Conservation (phyloP, 2,329 filamentous ascomycete species). For the Pseudogymnoascus sp. region DNA sequence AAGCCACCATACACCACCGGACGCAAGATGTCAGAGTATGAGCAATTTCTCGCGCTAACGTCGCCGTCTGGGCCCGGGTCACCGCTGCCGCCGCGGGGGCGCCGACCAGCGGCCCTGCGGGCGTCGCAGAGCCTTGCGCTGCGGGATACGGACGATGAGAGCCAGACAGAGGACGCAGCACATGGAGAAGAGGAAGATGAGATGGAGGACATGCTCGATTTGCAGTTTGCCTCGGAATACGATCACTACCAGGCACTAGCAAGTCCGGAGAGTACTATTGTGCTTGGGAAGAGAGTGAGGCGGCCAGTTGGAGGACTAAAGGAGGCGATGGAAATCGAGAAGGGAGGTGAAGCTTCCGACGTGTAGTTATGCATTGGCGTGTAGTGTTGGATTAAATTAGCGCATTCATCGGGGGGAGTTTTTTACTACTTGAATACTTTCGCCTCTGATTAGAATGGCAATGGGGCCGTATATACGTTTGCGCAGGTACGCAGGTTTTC, state of each 20-base stretch:
- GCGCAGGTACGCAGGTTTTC: too few species aligned
- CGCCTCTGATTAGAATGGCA: not conserved
- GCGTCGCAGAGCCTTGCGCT: slow-evolving; percentile 6
- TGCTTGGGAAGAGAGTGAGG: slow-evolving; percentile 23
- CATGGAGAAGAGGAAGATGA: slow-evolving; percentile 17
- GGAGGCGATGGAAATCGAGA: slow-evolving; percentile 11
- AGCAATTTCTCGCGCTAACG: slow-evolving; percentile 8
- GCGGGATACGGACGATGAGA: slow-evolving; percentile 13
- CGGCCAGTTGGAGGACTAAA: slow-evolving; percentile 13
- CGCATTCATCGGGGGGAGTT: not conserved
- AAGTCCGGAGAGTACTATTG: slow-evolving; percentile 19
- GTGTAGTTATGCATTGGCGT: not conserved
- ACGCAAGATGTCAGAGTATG: slow-evolving; percentile 14
- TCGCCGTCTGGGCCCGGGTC: not conserved
- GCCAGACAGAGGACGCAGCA: slow-evolving; percentile 11
- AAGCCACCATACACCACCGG: not conserved
- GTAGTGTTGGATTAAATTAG: not conserved
- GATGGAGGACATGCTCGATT: slow-evolving; percentile 11
- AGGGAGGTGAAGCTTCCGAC: not conserved
- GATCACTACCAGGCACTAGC: slow-evolving; percentile 25
- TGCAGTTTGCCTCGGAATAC: slow-evolving; percentile 24
- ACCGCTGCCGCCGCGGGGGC: slow-evolving; percentile 7
- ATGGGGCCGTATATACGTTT: not conserved
- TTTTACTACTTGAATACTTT: slow-evolving; percentile 1
- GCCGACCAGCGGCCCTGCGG: slow-evolving; percentile 13